phyloP scores from a whole-genome alignment of 352 stramenopile species.

The Achlya hypogyna region DNA sequence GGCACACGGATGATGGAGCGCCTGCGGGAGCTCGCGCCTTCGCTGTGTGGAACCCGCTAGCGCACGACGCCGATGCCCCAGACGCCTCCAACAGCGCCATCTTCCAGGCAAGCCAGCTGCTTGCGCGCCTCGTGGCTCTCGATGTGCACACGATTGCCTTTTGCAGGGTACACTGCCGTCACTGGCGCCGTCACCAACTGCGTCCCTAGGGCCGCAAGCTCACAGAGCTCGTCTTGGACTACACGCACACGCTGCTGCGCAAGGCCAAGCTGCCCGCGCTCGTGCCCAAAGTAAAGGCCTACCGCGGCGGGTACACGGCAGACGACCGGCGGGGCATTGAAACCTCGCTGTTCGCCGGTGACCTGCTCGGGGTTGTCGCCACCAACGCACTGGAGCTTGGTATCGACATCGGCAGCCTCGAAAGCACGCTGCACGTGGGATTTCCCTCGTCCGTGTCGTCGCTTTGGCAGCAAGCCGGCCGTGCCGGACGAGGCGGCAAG shows the following conservation, averaged over 20 bases:
- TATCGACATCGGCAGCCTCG: constrained; percentile 91
- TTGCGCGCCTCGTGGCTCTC: constrained; percentile 84
- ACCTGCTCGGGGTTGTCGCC: constrained; percentile 92
- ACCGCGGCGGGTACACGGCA: constrained; percentile 93
- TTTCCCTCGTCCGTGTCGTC: constrained; percentile 89
- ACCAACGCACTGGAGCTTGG: constrained; percentile 97
- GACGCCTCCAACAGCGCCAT: constrained; percentile 49
- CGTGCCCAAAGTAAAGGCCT: constrained; percentile 83
- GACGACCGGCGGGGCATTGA: constrained; percentile 91
- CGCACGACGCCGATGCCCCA: neutral
- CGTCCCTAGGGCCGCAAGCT: constrained; percentile 71
- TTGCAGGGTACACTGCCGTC: constrained; percentile 52
- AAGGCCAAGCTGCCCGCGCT: constrained; percentile 32
- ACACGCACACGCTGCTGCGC: constrained; percentile 59
- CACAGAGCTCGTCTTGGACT: constrained; percentile 87
- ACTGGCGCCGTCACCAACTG: neutral
- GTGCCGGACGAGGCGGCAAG: constrained; percentile 79
- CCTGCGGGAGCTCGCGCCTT: constrained; percentile 89
- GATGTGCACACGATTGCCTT: constrained; percentile 93
- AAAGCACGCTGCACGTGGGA: constrained; percentile 94
- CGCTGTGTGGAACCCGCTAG: constrained; percentile 92
- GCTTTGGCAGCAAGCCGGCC: constrained; percentile 95
- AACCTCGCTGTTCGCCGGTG: constrained; percentile 87
- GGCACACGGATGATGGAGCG: constrained; percentile 75
- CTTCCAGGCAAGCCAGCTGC: constrained; percentile 87